Evolutionary conservation across 768 basidiomycete species (phyloP), one percentile per base, ranked within the genome.

Genomic region (Leccinum truebloodii): DNA sequence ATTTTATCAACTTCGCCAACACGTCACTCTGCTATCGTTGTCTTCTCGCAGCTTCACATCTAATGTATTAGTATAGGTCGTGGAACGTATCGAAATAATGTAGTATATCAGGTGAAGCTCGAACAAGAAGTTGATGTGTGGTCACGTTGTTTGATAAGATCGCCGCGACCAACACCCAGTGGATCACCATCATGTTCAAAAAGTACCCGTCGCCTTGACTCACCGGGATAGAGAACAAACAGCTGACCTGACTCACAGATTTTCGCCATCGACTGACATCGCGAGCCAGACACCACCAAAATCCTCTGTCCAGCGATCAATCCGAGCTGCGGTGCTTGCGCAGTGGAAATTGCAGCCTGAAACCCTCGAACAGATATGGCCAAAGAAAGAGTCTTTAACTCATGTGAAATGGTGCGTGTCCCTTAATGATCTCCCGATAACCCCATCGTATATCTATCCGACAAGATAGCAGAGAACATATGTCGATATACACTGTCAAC

Each of bases 311-410:
- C 96, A 98, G 73, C 83, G 97, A 70, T 83, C 85, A 65, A 94
- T 98, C 75, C 88, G 97, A 58, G 78, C 87, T 24, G 81, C 80
- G 50, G 78, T 97, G 34, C 80, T 97, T 53, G 83, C 88, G 20
- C 94, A 96, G 73, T 90, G 93, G 83, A 90, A 86, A 67, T 83
- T 92, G 54, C 85, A 87, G 63, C 81, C 85, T 46, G 92, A 92
- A 63, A 86, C 88, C 3, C 78, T 98, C 32, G 97, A 99, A 71
- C 84, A 84, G 67, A 84, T 99, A 55, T 99, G 97, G 97, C 94
- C 95, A 3, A 99, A 98, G 90, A 99, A 98, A 81, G 96, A 98
- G 80, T 83, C 88, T 3, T 80, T 98, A 52, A 88, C 90, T 5
- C 89, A 91, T 68, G 92, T 95, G 62, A 98, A 98, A 80, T 98